Conservation (phyloP, 1,284 basidiomycete genomes). For the Peniophora sp. region DNA sequence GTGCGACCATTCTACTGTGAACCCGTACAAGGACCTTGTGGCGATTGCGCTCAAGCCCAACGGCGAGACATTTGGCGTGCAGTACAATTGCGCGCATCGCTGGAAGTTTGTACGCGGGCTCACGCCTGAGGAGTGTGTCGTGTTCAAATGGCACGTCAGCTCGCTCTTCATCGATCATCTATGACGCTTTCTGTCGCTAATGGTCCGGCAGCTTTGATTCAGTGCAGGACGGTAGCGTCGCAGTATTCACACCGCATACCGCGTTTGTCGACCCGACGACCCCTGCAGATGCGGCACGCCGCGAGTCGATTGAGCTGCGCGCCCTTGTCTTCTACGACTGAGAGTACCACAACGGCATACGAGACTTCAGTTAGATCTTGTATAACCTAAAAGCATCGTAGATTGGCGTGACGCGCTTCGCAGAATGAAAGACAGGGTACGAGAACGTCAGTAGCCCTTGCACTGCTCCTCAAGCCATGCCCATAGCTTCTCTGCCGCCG, state of each 20-base stretch:
- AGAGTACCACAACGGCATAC: no score
- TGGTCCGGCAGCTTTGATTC: conserved; percentile 39
- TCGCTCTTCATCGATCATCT: no score
- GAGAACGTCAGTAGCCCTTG: conserved; percentile 10
- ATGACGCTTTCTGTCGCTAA: not conserved
- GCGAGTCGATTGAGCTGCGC: conserved; percentile 54
- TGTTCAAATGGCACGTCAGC: conserved; percentile 56
- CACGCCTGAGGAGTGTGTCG: conserved; percentile 52
- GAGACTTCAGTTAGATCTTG: no score
- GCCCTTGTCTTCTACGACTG: conserved; percentile 55
- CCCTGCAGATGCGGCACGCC: conserved; percentile 37
- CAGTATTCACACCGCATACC: conserved; percentile 52
- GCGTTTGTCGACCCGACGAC: conserved; percentile 48
- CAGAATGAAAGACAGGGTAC: no score
- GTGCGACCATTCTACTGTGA: conserved; percentile 54
- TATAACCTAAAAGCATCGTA: no score
- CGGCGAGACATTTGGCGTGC: conserved; percentile 52
- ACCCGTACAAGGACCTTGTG: conserved; percentile 36
- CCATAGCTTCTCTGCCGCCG: conserved; percentile 26
- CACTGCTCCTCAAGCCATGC: conserved; percentile 28
- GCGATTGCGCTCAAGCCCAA: conserved; percentile 41
- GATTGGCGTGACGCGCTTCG: no score
- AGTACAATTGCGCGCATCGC: conserved; percentile 41
- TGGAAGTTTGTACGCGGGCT: conserved; percentile 63
- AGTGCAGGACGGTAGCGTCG: conserved; percentile 40